Evolutionary conservation across 352 stramenopile genomes (phyloP).

Genomic region (Phytophthora niederhauseri): DNA sequence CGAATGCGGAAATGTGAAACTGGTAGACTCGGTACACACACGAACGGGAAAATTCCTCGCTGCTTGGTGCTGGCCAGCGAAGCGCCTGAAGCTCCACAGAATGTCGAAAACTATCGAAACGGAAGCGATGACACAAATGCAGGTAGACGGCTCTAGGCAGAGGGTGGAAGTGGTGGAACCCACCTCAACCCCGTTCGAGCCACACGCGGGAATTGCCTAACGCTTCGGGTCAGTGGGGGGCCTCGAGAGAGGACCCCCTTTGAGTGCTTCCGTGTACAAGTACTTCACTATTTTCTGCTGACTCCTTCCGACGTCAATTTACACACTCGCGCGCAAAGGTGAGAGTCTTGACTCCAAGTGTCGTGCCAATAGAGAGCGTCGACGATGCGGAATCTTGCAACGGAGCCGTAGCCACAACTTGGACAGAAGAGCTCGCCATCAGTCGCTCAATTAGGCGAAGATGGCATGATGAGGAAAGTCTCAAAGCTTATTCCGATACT

Average conservation of each 20-base stretch:
- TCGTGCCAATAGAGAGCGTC: constrained; percentile 10
- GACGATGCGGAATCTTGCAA: background rate
- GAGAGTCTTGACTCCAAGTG: background rate
- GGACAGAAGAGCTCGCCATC: constrained; percentile 1
- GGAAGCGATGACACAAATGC: constrained; percentile 23
- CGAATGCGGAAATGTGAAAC: constrained; percentile 31
- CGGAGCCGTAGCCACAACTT: background rate
- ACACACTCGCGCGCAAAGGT: background rate
- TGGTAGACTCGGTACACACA: background rate
- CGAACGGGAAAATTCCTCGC: constrained; percentile 4
- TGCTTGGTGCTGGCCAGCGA: background rate
- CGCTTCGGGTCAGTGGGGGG: constrained; percentile 14
- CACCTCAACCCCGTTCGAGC: constrained; percentile 14
- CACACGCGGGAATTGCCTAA: constrained; percentile 32
- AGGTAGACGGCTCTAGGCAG: constrained; percentile 12
- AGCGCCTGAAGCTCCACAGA: constrained; percentile 17
- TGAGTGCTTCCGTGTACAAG: too few relatives aligned
- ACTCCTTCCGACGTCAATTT: constrained; percentile 13
- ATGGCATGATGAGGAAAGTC: background rate
- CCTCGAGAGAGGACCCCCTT: background rate
- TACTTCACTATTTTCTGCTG: constrained; percentile 11
- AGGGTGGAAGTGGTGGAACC: constrained; percentile 13
- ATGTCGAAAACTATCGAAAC: constrained; percentile 22
- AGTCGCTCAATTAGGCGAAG: constrained; percentile 9
- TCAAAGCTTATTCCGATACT: background rate